Conservation (phyloP, 176 grass and related monocot genomes). For the Triticum monococcum region DNA sequence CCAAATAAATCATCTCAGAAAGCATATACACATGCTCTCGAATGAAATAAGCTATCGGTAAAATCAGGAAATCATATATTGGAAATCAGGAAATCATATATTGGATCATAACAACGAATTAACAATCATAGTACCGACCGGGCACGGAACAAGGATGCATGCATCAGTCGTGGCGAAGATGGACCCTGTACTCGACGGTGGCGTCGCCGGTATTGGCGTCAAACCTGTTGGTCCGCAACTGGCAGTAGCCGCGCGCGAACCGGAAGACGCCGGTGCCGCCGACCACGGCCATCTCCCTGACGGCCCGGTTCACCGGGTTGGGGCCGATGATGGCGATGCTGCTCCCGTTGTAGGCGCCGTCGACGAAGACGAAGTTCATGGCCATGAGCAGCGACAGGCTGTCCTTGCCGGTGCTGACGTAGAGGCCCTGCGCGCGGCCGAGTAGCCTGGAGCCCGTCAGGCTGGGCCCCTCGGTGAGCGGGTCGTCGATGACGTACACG, state of each 20-base stretch:
- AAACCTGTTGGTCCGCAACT: not conserved
- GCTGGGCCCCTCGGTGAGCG: slow-evolving; percentile 38
- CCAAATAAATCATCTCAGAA: no score
- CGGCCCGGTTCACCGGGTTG: slow-evolving; percentile 12
- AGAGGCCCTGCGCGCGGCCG: slow-evolving; percentile 42
- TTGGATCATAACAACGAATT: no score
- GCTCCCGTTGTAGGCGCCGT: slow-evolving; percentile 41
- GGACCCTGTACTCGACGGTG: not conserved
- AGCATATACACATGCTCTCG: no score
- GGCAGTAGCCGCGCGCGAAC: not conserved
- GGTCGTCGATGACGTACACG: slow-evolving; percentile 40
- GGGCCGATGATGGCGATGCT: slow-evolving; percentile 43
- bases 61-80: no score
- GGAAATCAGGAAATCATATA: no score
- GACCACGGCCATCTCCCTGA: slow-evolving; percentile 51
- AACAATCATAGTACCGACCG: no score
- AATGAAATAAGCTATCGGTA: no score
- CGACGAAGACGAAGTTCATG: slow-evolving; percentile 46
- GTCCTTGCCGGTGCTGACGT: slow-evolving; percentile 26
- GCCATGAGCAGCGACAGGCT: slow-evolving; percentile 41
- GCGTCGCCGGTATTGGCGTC: not conserved
- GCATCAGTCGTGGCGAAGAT: not conserved
- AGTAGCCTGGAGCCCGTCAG: not conserved
- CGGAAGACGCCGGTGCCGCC: slow-evolving; percentile 26
- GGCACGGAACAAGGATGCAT: no score